Base-by-base conservation (phyloP, 192 early-diverging fungal species). In the Cladochytrium replicatum region DNA sequence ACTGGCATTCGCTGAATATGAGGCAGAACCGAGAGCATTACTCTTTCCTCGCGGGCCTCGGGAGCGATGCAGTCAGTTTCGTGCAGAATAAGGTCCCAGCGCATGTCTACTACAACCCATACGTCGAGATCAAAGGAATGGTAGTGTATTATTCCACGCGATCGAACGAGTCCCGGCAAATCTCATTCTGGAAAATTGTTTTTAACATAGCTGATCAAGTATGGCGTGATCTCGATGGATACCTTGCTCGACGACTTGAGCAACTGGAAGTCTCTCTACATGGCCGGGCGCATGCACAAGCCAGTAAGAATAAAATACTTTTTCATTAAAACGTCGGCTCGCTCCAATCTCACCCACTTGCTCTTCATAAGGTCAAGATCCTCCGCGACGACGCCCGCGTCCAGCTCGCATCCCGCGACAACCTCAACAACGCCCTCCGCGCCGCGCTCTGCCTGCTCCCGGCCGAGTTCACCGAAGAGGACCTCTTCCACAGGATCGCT, bases 1-100 rank as follows among this genome's bases (percentile, higher is more conserved):
- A 94, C 60, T 99, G 96, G 96, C 96, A 99, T 51, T 87, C 86
- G 22, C 72, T 95, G 40, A 99, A 99, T 61, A 72, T 97, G 29
- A 73, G 84, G n/a, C 89, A 92, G 61, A 80, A 96, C 66, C 81
- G 80, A 15, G 59, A 78, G 29, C 93, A 99, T 58, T 99, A 99
- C 64, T 93, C 91, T n/a, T 54, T 80, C 23, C 52, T 93, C 53
- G 77, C 76, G 24, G 55, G 52, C 9, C 51, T 91, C n/a, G 91
- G 91, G 0, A 81, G 84, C 37, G 50, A 73, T 19, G 74, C 81
- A 0, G 76, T 97, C 4, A 48, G 84, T 0, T 55, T 62, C 28
- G 73, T 94, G 38, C 88, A 96, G 60, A 86, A 97, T 2, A 69
- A 75, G 24, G 55, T 88, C 43, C 93, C 92, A 23, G 93, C 92